These are phyloP conservation scores for Suillus decipiens DNA, from an alignment of 768 basidiomycete genomes.

Conservation along the genomic window DNA sequence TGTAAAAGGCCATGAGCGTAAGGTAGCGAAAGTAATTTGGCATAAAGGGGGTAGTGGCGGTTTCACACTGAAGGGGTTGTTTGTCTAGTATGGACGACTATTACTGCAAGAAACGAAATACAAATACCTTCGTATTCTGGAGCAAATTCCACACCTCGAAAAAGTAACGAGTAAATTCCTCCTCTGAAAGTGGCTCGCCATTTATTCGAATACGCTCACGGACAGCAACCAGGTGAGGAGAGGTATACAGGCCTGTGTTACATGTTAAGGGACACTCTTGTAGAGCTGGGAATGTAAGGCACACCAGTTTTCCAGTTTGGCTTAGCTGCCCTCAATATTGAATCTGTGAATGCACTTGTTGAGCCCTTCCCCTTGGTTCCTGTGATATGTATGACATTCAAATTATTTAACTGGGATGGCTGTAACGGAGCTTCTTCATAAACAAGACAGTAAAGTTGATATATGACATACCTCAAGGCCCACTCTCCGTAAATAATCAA, in stretches of 20 bases:
- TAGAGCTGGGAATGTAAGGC: constrained; percentile 19
- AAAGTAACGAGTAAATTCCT: constrained; percentile 86
- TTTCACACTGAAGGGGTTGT: constrained; percentile 40
- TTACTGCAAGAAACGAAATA: constrained; percentile 42
- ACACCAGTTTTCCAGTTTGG: constrained; percentile 83
- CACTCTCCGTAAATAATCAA: constrained; percentile 84
- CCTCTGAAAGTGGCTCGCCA: constrained; percentile 86
- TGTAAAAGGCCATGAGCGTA: constrained; percentile 90
- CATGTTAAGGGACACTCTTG: constrained; percentile 2
- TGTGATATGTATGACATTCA: constrained; percentile 95
- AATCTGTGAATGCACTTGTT: constrained; percentile 90
- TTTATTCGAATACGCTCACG: constrained; percentile 95
- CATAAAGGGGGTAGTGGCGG: constrained; percentile 59
- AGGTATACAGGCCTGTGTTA: constrained; percentile 84
- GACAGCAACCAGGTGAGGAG: constrained; percentile 94
- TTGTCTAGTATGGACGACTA: constrained; percentile 3
- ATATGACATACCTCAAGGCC: constrained; percentile 72
- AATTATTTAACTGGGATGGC: constrained; percentile 79
- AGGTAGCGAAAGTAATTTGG: constrained; percentile 94
- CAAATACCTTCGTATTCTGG: constrained; percentile 35
- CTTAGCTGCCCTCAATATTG: constrained; percentile 73
- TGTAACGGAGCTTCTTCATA: constrained; percentile 34
- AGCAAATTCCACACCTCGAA: constrained; percentile 95
- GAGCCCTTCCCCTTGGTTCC: constrained; percentile 99
- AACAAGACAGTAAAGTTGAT: constrained; percentile 4